phyloP scores from a whole-genome alignment of 495 filamentous ascomycete genomes.

The Cercophora sp. region DNA sequence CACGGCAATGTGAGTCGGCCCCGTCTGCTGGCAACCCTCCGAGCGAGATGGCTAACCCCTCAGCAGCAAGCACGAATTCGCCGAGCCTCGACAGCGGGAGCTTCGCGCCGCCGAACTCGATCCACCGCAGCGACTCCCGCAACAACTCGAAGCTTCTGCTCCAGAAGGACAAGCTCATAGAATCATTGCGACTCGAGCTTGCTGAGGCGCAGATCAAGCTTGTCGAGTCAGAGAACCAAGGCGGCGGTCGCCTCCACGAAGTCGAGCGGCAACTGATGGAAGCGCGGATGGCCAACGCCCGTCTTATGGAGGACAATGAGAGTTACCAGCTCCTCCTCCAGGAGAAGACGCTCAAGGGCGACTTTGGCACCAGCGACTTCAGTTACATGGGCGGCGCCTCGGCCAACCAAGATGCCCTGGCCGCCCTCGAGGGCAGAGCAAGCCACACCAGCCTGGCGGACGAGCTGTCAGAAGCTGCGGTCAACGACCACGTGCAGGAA shows the following conservation, averaged over 20 bases:
- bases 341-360: conserved; percentile 90
- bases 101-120: conserved; percentile 81
- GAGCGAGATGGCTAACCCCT: conserved; percentile 19
- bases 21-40: too few species aligned
- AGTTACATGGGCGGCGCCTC: conserved; percentile 59
- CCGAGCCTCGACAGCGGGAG: conserved; percentile 59
- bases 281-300: conserved; percentile 87
- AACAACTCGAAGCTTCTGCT: conserved; percentile 83
- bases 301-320: conserved; percentile 97
- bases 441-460: conserved; percentile 72
- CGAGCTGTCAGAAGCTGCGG: conserved; percentile 65
- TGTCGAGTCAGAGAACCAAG: conserved; percentile 88
- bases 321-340: conserved; percentile 92
- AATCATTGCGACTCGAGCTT: conserved; percentile 83
- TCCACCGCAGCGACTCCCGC: conserved; percentile 75
- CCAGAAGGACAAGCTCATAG: conserved; percentile 95
- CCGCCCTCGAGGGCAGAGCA: conserved; percentile 50
- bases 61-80: conserved; percentile 50
- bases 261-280: conserved; percentile 86
- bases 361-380: conserved; percentile 78
- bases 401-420: conserved; percentile 53
- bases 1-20: conserved; percentile 69
- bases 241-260: conserved; percentile 77
- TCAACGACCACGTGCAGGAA: conserved; percentile 49
- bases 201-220: conserved; percentile 94